A percentile compares a stretch with the other conserved stretches of the same genome.
phyloP scores from a whole-genome alignment of 176 grass and related monocot genomes.

The Chrysopogon serrulatus region DNA sequence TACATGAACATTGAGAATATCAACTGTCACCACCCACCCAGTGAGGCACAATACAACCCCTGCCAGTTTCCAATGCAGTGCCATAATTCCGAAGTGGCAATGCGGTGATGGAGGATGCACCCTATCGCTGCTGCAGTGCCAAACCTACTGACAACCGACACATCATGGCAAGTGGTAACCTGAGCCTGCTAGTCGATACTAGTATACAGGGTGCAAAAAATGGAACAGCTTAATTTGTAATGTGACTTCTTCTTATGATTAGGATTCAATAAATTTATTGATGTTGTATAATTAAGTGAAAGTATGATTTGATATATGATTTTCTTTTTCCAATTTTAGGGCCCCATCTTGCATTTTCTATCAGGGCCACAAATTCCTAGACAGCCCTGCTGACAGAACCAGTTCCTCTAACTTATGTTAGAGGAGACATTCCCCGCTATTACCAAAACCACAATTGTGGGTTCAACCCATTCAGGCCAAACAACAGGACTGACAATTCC shows the following conservation, averaged over 20 bases:
- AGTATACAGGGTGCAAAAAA: neutral
- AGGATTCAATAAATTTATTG: too few relatives aligned
- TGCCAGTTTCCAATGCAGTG: neutral
- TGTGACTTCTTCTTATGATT: neutral
- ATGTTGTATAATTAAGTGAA: too few relatives aligned
- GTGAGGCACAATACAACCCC: neutral
- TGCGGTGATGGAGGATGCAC: neutral
- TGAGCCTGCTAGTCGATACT: neutral
- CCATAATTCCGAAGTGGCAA: neutral
- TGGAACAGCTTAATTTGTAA: neutral
- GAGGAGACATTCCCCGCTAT: too few relatives aligned
- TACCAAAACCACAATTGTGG: neutral
- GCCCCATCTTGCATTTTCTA: neutral
- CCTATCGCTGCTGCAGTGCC: neutral
- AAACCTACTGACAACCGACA: neutral
- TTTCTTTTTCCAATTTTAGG: neutral
- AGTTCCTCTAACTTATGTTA: too few relatives aligned
- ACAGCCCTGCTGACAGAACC: neutral
- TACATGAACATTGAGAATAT: neutral
- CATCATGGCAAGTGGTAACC: neutral
- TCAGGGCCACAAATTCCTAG: neutral
- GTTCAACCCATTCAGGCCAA: neutral
- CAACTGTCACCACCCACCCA: neutral
- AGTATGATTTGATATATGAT: neutral
- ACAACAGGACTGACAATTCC: neutral